Evolutionary conservation across 305 asterid species (phyloP).

Genomic region (Ilex paraguariensis): DNA sequence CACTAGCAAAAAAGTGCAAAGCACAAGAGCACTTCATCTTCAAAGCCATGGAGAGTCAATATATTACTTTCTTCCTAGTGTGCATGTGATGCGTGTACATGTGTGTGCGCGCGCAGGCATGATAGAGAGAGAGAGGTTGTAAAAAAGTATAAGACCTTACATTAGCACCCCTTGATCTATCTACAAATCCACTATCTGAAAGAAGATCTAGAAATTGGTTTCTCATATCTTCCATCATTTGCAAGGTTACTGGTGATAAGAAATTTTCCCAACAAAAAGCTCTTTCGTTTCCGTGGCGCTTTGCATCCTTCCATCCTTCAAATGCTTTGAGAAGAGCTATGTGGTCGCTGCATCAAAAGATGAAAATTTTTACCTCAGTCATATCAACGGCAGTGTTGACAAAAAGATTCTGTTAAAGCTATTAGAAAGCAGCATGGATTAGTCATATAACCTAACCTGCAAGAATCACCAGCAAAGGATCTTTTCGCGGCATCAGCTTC

Average conservation of each 20-base stretch:
- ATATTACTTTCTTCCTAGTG: not conserved
- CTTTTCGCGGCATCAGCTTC: slow-evolving; percentile 91
- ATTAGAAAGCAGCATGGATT: not conserved
- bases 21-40: too few species aligned
- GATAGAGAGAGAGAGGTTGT: not conserved
- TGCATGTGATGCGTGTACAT: not conserved
- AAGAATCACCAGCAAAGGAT: slow-evolving; percentile 87
- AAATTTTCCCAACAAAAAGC: slow-evolving; percentile 86
- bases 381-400: not conserved
- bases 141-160: slow-evolving; percentile 28
- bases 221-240: slow-evolving; percentile 91
- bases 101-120: not conserved
- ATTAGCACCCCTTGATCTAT: slow-evolving; percentile 56
- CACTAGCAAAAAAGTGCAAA: not conserved
- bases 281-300: slow-evolving; percentile 52
- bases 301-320: slow-evolving; percentile 92
- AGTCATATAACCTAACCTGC: slow-evolving; percentile 59
- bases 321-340: slow-evolving; percentile 91
- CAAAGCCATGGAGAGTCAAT: too few species aligned
- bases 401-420: not conserved
- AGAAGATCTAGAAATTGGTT: slow-evolving; percentile 79
- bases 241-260: slow-evolving; percentile 75
- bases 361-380: slow-evolving; percentile 3
- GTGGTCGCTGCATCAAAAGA: slow-evolving; percentile 63
- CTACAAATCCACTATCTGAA: slow-evolving; percentile 80